Conservation (phyloP, 306 rosid species). For the Medicago lupulina region DNA sequence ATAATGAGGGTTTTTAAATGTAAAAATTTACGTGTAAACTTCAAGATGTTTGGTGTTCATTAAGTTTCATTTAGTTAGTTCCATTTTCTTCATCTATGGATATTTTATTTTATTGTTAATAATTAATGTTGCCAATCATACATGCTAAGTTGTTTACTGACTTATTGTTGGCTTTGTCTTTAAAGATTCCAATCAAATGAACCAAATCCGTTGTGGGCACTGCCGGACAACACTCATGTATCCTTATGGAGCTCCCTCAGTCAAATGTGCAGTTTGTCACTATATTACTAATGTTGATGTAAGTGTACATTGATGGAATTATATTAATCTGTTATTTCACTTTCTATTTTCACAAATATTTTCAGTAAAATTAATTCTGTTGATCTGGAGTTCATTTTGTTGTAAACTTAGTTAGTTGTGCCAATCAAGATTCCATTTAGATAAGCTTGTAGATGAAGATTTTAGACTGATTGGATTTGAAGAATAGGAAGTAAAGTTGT, state of each 20-base stretch:
- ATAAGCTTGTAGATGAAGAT: background rate
- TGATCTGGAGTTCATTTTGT: background rate
- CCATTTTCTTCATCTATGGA: slow-evolving; percentile 17
- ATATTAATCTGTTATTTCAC: slow-evolving; percentile 20
- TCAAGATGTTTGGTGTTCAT: slow-evolving; percentile 16
- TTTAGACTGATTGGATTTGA: slow-evolving; percentile 16
- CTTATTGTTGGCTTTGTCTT: slow-evolving; percentile 47
- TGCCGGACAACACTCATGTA: slow-evolving; percentile 93
- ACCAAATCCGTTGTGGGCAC: slow-evolving; percentile 87
- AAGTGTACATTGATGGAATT: slow-evolving; percentile 50
- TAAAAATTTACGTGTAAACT: background rate
- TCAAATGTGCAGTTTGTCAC: slow-evolving; percentile 96
- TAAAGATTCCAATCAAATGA: slow-evolving; percentile 74
- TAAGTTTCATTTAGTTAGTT: slow-evolving; percentile 31
- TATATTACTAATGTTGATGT: slow-evolving; percentile 79
- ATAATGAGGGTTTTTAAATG: no score
- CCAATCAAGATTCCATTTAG: background rate
- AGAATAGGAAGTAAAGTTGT: background rate
- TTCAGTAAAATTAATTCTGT: background rate
- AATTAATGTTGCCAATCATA: slow-evolving; percentile 25
- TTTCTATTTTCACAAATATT: slow-evolving; percentile 26
- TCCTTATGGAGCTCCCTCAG: slow-evolving; percentile 97
- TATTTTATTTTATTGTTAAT: slow-evolving; percentile 34
- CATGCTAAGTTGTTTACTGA: slow-evolving; percentile 43
- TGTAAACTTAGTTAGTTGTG: slow-evolving; percentile 8